Evolutionary conservation across 176 grass and related monocot species (phyloP).

Genomic region (Carex littledalei): DNA sequence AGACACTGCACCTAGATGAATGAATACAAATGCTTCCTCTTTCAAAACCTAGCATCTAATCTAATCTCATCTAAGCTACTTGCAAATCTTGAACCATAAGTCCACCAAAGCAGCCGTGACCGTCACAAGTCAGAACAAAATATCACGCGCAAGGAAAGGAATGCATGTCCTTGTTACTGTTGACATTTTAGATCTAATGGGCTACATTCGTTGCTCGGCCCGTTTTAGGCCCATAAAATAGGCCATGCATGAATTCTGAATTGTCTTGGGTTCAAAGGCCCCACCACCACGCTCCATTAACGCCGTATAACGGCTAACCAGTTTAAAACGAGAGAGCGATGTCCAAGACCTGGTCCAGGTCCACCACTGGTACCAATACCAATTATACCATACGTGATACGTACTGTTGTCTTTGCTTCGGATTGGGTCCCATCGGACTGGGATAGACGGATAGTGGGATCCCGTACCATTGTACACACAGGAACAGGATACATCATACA

Average conservation of each 20-base stretch:
- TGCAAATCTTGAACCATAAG: neutral
- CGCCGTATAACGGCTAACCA: slow-evolving; percentile 7
- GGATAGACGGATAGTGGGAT: neutral
- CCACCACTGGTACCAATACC: neutral
- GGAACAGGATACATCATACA: slow-evolving; percentile 8
- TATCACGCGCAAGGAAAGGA: neutral
- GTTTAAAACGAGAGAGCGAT: neutral
- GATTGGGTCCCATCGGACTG: neutral
- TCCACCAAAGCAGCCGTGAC: neutral
- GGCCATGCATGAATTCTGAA: neutral
- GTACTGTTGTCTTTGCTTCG: too few species aligned
- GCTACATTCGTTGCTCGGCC: too few species aligned
- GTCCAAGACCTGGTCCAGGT: neutral
- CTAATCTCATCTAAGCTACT: neutral
- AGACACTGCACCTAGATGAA: slow-evolving; percentile 4
- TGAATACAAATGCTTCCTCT: neutral
- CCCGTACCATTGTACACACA: neutral
- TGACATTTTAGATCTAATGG: neutral
- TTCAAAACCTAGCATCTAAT: neutral
- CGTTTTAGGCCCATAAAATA: neutral
- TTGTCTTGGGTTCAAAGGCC: neutral
- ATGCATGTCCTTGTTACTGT: slow-evolving; percentile 3
- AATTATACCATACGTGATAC: neutral
- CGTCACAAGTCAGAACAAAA: neutral
- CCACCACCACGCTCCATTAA: neutral